Evolutionary conservation across 768 basidiomycete species (phyloP), one percentile per base, ranked within the genome.

Genomic region (Kwoniella dendrophila): DNA sequence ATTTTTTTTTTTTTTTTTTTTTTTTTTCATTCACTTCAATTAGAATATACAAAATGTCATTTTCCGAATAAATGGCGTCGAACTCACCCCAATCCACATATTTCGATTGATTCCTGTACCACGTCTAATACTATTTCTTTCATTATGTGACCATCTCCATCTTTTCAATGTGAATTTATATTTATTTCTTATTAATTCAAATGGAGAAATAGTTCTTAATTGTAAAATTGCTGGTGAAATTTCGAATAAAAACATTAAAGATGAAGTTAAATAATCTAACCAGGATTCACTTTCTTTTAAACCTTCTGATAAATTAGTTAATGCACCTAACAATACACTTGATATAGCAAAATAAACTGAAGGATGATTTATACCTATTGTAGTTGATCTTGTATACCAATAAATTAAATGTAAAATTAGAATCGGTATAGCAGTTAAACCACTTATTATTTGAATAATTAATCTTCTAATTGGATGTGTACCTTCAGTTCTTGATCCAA

Each of bases 381-480:
- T 50, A 1, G 64, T 69, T 8, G 41, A 30, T 11, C 68, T 44
- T 3, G 68, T 69, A 55, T 63, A 66, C 68, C 68, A 69, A 56
- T 69, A 69, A 6, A 62, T 49, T 0, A 57, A 24, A 36, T 36
- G 38, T 20, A 69, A 52, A 16, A 69, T 12, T 1, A 44, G 20
- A 24, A 62, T 33, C 2, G 67, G 59, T 14, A 69, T 14, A 18
- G 48, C 36, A 12, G 58, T 10, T n/a, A 51, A 34, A 10, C 30
- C 34, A 20, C 26, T 32, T 2, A 51, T 14, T 12, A 32, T 22
- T 16, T 33, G 36, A 24, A 69, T 27, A 16, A 65, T 26, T 14
- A 69, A 32, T 26, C 67, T 48, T 26, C 52, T 32, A 41, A 47
- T 62, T 20, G 67, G 67, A 51, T 63, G 63, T 8, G 49, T 56